These are phyloP conservation scores for Calonectria crousiana DNA, from an alignment of 2,329 filamentous ascomycete genomes.

Conservation along the genomic window DNA sequence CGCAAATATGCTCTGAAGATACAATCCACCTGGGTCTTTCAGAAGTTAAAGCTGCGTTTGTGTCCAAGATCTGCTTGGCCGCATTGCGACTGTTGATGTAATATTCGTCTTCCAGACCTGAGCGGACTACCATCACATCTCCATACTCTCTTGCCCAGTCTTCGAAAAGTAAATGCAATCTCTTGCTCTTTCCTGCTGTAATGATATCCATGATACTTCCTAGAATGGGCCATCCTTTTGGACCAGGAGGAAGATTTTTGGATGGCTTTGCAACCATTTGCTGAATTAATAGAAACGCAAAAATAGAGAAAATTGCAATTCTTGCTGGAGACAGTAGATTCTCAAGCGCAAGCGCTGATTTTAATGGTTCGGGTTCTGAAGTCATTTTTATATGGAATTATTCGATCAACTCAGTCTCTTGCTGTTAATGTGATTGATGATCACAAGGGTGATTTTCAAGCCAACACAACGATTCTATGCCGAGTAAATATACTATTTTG, in stretches of 20 bases:
- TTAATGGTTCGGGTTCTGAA: background rate
- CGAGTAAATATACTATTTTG: background rate
- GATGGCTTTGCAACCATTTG: background rate
- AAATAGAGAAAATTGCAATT: background rate
- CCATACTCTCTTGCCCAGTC: conserved; percentile 11
- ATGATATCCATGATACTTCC: conserved; percentile 12
- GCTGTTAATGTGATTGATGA: too few species aligned
- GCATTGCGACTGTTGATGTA: conserved; percentile 9
- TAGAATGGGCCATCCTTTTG: conserved; percentile 2
- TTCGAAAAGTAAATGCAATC: conserved; percentile 1
- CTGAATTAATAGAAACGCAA: background rate
- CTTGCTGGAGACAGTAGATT: background rate
- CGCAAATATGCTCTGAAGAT: conserved; percentile 9
- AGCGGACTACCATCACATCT: conserved; percentile 8
- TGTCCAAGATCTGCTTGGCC: conserved; percentile 17
- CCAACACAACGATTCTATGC: too few species aligned
- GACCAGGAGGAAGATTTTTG: conserved; percentile 14
- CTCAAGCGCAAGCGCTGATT: background rate
- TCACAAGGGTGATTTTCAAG: too few species aligned
- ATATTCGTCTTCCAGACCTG: conserved; percentile 4
- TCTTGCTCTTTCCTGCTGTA: background rate
- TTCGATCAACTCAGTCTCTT: too few species aligned
- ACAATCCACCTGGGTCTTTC: conserved; percentile 21
- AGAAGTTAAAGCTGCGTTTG: background rate
- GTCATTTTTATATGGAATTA: background rate